These are phyloP conservation scores for Ophiostoma angusticollis DNA, from an alignment of 2,329 filamentous ascomycete genomes.

Conservation along the genomic window DNA sequence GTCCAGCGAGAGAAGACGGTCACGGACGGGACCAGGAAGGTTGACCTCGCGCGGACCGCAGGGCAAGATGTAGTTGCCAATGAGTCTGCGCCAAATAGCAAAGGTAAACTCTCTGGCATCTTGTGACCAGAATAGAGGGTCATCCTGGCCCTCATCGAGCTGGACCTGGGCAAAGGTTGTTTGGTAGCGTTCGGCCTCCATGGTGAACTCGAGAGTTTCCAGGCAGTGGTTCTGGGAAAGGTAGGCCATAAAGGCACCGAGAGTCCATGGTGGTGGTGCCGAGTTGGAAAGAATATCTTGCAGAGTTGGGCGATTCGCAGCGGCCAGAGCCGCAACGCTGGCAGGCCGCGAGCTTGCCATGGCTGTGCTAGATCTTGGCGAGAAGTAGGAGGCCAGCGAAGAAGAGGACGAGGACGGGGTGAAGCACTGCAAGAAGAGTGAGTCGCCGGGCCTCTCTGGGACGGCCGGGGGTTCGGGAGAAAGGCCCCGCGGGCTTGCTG, in stretches of 20 bases:
- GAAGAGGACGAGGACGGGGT: conserved; percentile 4
- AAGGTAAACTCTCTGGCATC: conserved; percentile 53
- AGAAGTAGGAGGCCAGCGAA: background rate
- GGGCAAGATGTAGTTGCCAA: conserved; percentile 80
- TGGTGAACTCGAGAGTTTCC: conserved; percentile 91
- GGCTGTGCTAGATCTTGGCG: conserved; percentile 18
- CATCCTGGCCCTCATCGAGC: conserved; percentile 24
- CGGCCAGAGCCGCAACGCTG: conserved; percentile 33
- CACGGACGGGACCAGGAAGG: conserved; percentile 71
- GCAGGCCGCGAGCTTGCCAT: conserved; percentile 35
- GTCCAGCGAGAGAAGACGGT: conserved; percentile 58
- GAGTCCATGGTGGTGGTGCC: conserved; percentile 76
- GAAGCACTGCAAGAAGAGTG: background rate
- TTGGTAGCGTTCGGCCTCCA: conserved; percentile 80
- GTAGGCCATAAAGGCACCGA: conserved; percentile 90
- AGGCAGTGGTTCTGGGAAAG: conserved; percentile 94
- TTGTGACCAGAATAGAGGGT: conserved; percentile 19
- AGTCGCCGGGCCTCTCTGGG: conserved; percentile 25
- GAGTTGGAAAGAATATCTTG: conserved; percentile 79
- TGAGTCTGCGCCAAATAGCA: conserved; percentile 73
- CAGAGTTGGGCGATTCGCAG: conserved; percentile 50
- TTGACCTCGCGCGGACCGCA: conserved; percentile 84
- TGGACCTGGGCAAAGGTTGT: conserved; percentile 38
- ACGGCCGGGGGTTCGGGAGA: conserved; percentile 32
- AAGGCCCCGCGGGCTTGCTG: conserved; percentile 24